Percentiles rank a stretch among this genome's conserved stretches.
Conservation (phyloP, 495 filamentous ascomycete species). For the Glonium stellatum region DNA sequence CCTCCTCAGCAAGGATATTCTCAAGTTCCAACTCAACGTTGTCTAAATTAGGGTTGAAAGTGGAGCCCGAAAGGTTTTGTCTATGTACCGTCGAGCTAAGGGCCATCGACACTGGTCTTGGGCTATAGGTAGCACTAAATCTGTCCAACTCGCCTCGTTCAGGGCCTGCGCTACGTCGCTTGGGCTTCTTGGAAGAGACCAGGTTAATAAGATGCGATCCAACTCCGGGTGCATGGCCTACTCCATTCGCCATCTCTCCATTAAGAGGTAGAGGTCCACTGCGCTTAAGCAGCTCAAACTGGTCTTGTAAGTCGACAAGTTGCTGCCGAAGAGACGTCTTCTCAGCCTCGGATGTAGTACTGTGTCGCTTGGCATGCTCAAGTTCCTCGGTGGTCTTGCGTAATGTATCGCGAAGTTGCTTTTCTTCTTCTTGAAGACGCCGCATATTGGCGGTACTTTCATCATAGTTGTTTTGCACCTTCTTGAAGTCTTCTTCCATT, state of each 20-base stretch:
- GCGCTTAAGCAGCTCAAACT: constrained; percentile 79
- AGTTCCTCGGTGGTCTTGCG: constrained; percentile 69
- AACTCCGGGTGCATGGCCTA: constrained; percentile 49
- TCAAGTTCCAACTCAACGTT: constrained; percentile 92
- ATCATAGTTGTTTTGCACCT: constrained; percentile 75
- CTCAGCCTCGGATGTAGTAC: constrained; percentile 68
- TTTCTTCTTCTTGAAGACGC: constrained; percentile 87
- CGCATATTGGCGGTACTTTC: constrained; percentile 84
- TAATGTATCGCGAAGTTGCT: constrained; percentile 69
- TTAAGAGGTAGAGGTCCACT: constrained; percentile 54
- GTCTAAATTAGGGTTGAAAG: constrained; percentile 71
- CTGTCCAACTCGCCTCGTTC: constrained; percentile 76
- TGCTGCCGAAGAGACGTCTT: constrained; percentile 79
- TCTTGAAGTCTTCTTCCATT: constrained; percentile 91
- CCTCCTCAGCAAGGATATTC: constrained; percentile 87
- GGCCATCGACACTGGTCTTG: constrained; percentile 91
- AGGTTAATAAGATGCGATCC: constrained; percentile 78
- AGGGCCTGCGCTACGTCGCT: constrained; percentile 87
- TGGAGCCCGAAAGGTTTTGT: constrained; percentile 58
- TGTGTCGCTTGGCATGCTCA: constrained; percentile 62
- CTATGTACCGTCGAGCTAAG: constrained; percentile 57
- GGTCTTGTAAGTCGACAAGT: constrained; percentile 81
- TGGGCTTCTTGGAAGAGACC: constrained; percentile 94
- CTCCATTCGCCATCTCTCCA: constrained; percentile 69
- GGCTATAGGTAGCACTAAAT: constrained; percentile 87